These are phyloP conservation scores for Sphaerosporella brunnea DNA, from an alignment of 495 filamentous ascomycete species.

Conservation along the genomic window DNA sequence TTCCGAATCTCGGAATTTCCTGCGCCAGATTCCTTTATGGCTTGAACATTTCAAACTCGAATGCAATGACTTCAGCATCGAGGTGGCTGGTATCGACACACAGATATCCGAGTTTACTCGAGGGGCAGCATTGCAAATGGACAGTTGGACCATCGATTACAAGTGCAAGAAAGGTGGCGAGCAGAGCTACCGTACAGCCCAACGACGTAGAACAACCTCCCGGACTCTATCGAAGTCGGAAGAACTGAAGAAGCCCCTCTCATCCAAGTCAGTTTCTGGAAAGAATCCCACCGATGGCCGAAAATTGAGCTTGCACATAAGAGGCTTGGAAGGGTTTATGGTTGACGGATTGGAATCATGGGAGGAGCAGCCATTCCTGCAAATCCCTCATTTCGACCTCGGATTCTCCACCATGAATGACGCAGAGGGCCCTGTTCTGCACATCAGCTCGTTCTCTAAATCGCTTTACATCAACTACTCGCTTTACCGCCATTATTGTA, in stretches of 20 bases:
- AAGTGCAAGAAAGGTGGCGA: conserved; percentile 62
- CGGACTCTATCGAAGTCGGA: conserved; percentile 35
- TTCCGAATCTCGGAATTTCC: conserved; percentile 40
- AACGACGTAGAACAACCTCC: conserved; percentile 41
- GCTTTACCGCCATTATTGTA: conserved; percentile 82
- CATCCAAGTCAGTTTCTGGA: conserved; percentile 38
- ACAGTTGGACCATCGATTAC: conserved; percentile 85
- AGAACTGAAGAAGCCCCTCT: conserved; percentile 31
- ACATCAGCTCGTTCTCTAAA: conserved; percentile 64
- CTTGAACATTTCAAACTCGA: conserved; percentile 67
- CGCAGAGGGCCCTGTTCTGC: conserved; percentile 65
- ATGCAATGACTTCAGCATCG: conserved; percentile 71
- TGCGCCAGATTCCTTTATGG: conserved; percentile 69
- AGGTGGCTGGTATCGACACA: conserved; percentile 74
- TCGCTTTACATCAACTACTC: conserved; percentile 75
- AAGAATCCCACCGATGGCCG: conserved; percentile 61
- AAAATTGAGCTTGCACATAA: conserved; percentile 58
- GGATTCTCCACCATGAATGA: conserved; percentile 72
- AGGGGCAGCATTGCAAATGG: conserved; percentile 68
- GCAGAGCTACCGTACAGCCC: conserved; percentile 32
- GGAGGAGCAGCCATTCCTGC: conserved; percentile 71
- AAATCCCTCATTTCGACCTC: conserved; percentile 71
- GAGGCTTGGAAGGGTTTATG: conserved; percentile 73
- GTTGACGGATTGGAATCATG: conserved; percentile 70
- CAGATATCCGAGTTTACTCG: conserved; percentile 60